Evolutionary conservation across 257 asterid genomes (phyloP).

Genomic region (Lavandula angustifolia): DNA sequence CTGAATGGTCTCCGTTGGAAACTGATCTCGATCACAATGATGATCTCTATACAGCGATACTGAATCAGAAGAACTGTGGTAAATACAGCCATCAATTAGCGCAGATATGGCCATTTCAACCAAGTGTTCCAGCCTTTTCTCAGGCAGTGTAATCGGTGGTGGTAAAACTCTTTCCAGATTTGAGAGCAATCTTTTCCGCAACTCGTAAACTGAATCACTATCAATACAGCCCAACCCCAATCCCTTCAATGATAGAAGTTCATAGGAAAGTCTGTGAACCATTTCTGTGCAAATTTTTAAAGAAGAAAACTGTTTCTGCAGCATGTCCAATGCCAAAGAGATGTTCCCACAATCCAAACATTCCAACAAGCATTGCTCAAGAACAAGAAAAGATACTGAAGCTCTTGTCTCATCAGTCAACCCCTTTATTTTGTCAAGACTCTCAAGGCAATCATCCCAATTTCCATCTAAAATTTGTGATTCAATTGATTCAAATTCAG

Average conservation of each 20-base stretch:
- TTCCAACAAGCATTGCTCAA: conserved; percentile 72
- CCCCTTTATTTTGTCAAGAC: conserved; percentile 42
- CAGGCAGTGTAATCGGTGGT: conserved; percentile 73
- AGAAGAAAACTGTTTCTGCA: conserved; percentile 51
- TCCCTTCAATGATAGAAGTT: conserved; percentile 51
- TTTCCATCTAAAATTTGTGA: conserved; percentile 47
- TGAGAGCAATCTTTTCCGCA: conserved; percentile 46
- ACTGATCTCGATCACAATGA: conserved; percentile 62
- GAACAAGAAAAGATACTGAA: conserved; percentile 61
- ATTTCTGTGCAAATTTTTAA: conserved; percentile 52
- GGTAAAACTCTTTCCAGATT: conserved; percentile 70
- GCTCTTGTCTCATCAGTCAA: conserved; percentile 63
- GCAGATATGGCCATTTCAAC: conserved; percentile 68
- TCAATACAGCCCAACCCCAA: conserved; percentile 45
- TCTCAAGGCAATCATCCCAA: conserved; percentile 67
- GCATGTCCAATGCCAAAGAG: conserved; percentile 53
- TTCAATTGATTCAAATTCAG: conserved; percentile 55
- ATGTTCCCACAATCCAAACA: conserved; percentile 59
- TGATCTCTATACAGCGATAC: conserved; percentile 78
- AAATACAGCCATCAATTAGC: conserved; percentile 63
- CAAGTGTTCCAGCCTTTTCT: conserved; percentile 81
- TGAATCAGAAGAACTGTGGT: conserved; percentile 58
- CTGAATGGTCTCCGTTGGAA: conserved; percentile 84
- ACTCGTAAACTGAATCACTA: conserved; percentile 36
- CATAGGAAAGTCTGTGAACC: conserved; percentile 64